Percentiles rank a stretch among this genome's conserved stretches.
Evolutionary conservation across 1,284 basidiomycete genomes (phyloP).

Genomic region (Cryptococcus sp.): DNA sequence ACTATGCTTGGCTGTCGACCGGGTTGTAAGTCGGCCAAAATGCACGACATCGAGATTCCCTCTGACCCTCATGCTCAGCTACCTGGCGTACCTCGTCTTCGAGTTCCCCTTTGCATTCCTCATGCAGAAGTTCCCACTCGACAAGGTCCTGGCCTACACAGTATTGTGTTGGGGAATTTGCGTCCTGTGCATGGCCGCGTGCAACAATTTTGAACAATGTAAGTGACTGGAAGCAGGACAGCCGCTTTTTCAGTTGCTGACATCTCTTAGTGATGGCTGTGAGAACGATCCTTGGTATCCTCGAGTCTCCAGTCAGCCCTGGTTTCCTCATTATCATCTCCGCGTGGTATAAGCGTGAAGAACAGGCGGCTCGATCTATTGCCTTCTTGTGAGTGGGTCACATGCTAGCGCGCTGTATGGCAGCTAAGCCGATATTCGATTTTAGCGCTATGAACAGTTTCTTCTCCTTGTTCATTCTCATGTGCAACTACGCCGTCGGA

Average conservation of each 20-base stretch:
- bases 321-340: constrained; percentile 14
- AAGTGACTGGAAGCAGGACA: background rate
- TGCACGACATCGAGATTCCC: background rate
- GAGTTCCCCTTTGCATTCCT: constrained; percentile 22
- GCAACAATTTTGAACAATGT: constrained; percentile 20
- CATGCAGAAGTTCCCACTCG: constrained; percentile 22
- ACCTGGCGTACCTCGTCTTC: constrained; percentile 20
- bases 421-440: background rate
- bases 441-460: constrained; percentile 19
- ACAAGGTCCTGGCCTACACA: constrained; percentile 17
- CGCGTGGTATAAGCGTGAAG: constrained; percentile 15
- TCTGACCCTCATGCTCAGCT: constrained; percentile 9
- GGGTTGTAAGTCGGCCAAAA: constrained; percentile 13
- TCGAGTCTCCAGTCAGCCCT: constrained; percentile 9
- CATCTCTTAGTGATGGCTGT: background rate
- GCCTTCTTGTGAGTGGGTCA: constrained; percentile 12
- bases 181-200: constrained; percentile 20
- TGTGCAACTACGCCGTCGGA: constrained; percentile 15
- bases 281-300: constrained; percentile 9
- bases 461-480: constrained; percentile 20
- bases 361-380: constrained; percentile 9
- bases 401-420: background rate
- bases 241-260: background rate
- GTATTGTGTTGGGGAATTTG: constrained; percentile 14
- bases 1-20: constrained; percentile 26